Evolutionary conservation across 176 grass and related monocot species (phyloP).

Genomic region (Triticum timopheevii): DNA sequence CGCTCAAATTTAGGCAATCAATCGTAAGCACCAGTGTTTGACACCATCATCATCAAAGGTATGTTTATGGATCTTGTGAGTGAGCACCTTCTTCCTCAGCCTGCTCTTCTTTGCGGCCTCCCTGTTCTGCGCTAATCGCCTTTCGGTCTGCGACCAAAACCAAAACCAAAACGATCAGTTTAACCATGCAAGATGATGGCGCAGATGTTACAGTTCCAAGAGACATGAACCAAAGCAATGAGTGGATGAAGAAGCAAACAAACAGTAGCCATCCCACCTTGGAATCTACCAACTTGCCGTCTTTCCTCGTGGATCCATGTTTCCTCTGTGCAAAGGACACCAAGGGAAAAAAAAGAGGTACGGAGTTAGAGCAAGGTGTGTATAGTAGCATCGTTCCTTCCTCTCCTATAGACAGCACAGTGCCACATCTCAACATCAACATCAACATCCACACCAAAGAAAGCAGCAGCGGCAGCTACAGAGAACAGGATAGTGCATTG

Average conservation of each 20-base stretch:
- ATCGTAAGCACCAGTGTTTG: neutral
- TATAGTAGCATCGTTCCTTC: constrained; percentile 11
- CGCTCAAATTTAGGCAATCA: neutral
- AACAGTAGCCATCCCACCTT: constrained; percentile 57
- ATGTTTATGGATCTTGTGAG: neutral
- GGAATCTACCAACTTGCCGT: constrained; percentile 70
- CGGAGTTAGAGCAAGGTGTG: constrained; percentile 13
- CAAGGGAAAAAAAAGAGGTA: neutral
- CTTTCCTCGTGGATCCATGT: constrained; percentile 71
- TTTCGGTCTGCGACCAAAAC: constrained; percentile 60
- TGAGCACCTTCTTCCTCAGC: constrained; percentile 86
- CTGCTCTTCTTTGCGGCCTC: constrained; percentile 98
- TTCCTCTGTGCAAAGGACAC: constrained; percentile 60
- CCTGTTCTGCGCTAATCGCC: constrained; percentile 95
- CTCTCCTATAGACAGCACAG: constrained; percentile 31
- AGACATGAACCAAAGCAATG: neutral
- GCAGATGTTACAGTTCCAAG: neutral
- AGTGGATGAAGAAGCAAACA: neutral
- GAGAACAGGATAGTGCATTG: constrained; percentile 18
- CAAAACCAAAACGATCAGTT: neutral
- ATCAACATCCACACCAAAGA: constrained; percentile 3
- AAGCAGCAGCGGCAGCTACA: constrained; percentile 26
- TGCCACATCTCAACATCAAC: constrained; percentile 19
- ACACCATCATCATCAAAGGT: neutral
- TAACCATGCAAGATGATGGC: constrained; percentile 4